Conservation (phyloP, 2,329 filamentous ascomycete genomes). For the Tolypocladium nubicola region DNA sequence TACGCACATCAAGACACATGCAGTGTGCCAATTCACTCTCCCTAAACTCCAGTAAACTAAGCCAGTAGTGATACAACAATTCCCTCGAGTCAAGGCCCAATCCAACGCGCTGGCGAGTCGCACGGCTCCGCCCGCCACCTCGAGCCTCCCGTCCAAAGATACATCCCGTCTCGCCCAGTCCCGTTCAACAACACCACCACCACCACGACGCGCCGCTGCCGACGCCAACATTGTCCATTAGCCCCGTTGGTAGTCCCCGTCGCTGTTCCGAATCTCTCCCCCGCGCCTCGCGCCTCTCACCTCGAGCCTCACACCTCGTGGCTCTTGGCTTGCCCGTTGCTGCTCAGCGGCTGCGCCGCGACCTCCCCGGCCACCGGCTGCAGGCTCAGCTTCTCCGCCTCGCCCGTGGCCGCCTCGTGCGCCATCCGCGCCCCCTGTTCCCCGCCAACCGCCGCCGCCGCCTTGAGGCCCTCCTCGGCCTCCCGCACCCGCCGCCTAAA, state of each 20-base stretch:
- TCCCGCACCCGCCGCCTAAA: conserved; percentile 83
- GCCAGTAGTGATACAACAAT: not conserved
- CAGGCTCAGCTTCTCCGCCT: conserved; percentile 44
- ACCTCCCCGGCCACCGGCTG: conserved; percentile 31
- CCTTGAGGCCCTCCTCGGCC: conserved; percentile 64
- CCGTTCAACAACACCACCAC: not conserved
- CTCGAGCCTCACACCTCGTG: conserved; percentile 35
- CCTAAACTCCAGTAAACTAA: not conserved
- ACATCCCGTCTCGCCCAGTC: not conserved
- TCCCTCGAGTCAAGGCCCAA: not conserved
- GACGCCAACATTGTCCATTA: not conserved
- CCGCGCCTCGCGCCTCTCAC: not conserved
- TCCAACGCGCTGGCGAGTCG: not conserved
- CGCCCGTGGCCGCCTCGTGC: conserved; percentile 30
- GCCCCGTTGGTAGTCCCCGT: not conserved
- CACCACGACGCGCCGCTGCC: not conserved
- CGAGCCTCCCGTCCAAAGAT: not conserved
- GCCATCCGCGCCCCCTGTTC: conserved; percentile 39
- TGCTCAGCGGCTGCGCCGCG: conserved; percentile 43
- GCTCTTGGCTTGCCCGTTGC: conserved; percentile 44
- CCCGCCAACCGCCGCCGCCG: conserved; percentile 36
- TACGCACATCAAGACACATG: not conserved
- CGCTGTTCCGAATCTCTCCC: not conserved
- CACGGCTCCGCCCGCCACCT: not conserved
- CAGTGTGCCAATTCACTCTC: not conserved